Percentiles rank a stretch among this genome's conserved stretches.
Evolutionary conservation across 2,329 filamentous ascomycete species (phyloP).

Genomic region (Ascochyta rabiei): DNA sequence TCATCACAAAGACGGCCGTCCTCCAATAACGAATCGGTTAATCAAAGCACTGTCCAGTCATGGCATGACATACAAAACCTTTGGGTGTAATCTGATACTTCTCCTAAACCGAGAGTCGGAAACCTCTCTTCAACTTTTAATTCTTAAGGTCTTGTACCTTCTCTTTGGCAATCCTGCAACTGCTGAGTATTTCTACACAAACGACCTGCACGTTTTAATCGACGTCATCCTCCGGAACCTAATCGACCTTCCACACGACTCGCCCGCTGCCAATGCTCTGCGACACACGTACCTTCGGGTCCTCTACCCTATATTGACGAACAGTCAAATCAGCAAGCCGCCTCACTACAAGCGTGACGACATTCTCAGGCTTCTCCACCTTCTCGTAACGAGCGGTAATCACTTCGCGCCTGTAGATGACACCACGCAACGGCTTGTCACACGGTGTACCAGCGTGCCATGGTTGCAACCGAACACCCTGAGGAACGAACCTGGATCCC

Average conservation of each 20-base stretch:
- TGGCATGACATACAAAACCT: constrained; percentile 84
- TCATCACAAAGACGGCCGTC: constrained; percentile 45
- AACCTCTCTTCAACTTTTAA: constrained; percentile 92
- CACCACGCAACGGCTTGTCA: constrained; percentile 77
- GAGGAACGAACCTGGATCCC: constrained; percentile 26
- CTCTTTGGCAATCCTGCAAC: constrained; percentile 91
- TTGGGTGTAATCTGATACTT: constrained; percentile 96
- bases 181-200: constrained; percentile 98
- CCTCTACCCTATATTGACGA: constrained; percentile 84
- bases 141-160: constrained; percentile 92
- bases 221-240: constrained; percentile 97
- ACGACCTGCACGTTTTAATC: constrained; percentile 89
- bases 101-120: constrained; percentile 92
- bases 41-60: constrained; percentile 87
- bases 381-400: constrained; percentile 68
- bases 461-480: constrained; percentile 60
- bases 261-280: constrained; percentile 58
- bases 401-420: constrained; percentile 84
- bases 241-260: constrained; percentile 90
- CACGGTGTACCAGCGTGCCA: constrained; percentile 73
- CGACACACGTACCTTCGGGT: constrained; percentile 95
- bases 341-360: constrained; percentile 93
- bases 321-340: constrained; percentile 86
- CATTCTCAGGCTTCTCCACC: constrained; percentile 74
- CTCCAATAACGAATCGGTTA: constrained; percentile 83